Percentiles rank a stretch among this genome's conserved stretches.
These are phyloP conservation scores for Annulohypoxylon moriforme DNA, from an alignment of 495 filamentous ascomycete species.

Conservation along the genomic window DNA sequence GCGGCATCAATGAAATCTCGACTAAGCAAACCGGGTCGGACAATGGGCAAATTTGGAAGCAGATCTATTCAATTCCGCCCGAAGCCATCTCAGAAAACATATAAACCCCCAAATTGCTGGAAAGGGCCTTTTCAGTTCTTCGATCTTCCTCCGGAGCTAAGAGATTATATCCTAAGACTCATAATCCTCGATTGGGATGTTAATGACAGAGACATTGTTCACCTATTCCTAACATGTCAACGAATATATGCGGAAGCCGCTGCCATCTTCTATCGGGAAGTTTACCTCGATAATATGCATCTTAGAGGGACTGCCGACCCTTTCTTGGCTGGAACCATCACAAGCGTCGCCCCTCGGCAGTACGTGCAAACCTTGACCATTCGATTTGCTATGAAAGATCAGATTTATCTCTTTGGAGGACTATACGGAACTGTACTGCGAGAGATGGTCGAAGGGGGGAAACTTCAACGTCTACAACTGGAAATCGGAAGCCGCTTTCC, in stretches of 20 bases:
- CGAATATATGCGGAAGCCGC: constrained; percentile 42
- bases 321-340: constrained; percentile 32
- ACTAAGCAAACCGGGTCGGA: not conserved
- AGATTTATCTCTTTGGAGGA: constrained; percentile 33
- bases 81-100: constrained; percentile 7
- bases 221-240: constrained; percentile 39
- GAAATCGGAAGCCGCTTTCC: constrained; percentile 39
- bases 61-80: constrained; percentile 39
- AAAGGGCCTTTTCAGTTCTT: constrained; percentile 45
- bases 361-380: constrained; percentile 37
- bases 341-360: constrained; percentile 33
- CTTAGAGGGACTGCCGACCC: constrained; percentile 22
- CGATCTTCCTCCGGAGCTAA: constrained; percentile 46
- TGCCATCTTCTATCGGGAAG: constrained; percentile 44
- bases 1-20: not conserved
- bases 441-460: constrained; percentile 38
- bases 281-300: constrained; percentile 31
- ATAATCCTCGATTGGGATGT: constrained; percentile 26
- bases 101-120: constrained; percentile 19
- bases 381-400: constrained; percentile 30
- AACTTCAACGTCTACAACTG: constrained; percentile 32
- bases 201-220: constrained; percentile 22
- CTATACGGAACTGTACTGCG: constrained; percentile 26
- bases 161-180: constrained; percentile 36
- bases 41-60: constrained; percentile 40